Base-by-base conservation (phyloP, 139 green algal genomes). In the Yamagishiella unicocca region DNA sequence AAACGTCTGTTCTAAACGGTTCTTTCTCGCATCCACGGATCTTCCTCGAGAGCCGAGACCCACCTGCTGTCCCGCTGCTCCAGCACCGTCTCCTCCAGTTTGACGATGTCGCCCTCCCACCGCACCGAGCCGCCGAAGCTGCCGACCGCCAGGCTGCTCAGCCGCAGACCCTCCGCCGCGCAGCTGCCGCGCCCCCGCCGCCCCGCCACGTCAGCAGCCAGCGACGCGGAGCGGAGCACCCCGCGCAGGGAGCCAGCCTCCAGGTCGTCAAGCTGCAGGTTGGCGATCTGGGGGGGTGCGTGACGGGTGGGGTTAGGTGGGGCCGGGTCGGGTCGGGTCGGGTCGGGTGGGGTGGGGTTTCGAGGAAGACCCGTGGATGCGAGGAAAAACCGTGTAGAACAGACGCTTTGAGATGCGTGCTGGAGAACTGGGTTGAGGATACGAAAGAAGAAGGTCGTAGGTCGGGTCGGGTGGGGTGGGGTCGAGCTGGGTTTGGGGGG, bases 81-180 rank as follows among this genome's bases (percentile, higher is more conserved):
- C 66, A 98, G 84, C 62, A 95, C 90, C 43, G 93, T 92, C 54
- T 94, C 93, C 90, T 98, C 95, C 58, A 99, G 93, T 53, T 95
- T 94, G 37, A 99, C 87, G 10, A 98, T 91, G 73, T 98, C 95
- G 27, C 91, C 89, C 88, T 98, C 95, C 97, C 97, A 99, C 38
- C 91, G 84, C 62, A 90, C 43, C 24, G 64, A 76, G 35, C 68
- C 82, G 79, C 89, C 76, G 78, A 89, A 82, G 35, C 55, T n/a
- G 43, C 55, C 87, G 7, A 88, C 89, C 5, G 74, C 73, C 83
- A 98, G 87, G n/a, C 94, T 94, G 72, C 84, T 92, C 87, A 95
- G 96, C n/a, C 93, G 88, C 38, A 96, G 95, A 17, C 82, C 85
- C 31, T 91, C 87, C 74, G 97, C 87, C 37, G 77, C 46, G 31